Percentiles rank a stretch among this genome's conserved stretches.
These are phyloP conservation scores for Monascus ruber DNA, from an alignment of 2,329 filamentous ascomycete genomes.

Conservation along the genomic window DNA sequence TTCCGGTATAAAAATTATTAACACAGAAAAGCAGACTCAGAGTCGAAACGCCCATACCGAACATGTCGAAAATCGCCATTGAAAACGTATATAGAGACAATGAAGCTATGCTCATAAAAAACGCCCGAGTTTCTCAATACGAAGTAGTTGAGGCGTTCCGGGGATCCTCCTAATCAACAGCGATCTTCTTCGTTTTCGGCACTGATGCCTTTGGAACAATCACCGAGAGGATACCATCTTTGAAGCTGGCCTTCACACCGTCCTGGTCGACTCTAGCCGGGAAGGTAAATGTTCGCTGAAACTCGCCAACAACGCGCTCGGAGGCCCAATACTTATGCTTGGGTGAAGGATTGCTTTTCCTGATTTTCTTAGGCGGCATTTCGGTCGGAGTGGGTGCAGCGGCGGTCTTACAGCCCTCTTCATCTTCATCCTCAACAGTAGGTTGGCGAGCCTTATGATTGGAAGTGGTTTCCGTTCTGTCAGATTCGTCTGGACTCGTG, in stretches of 20 bases:
- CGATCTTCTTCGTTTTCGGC: slow-evolving; percentile 41
- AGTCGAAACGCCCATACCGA: too few species aligned
- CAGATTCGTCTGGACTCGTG: slow-evolving; percentile 9
- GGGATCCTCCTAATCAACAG: slow-evolving; percentile 34
- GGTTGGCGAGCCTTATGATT: slow-evolving; percentile 29
- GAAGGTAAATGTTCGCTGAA: slow-evolving; percentile 47
- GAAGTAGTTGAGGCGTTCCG: neutral
- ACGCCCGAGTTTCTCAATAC: neutral
- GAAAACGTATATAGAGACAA: neutral
- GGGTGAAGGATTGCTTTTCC: slow-evolving; percentile 7
- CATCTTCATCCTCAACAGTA: slow-evolving; percentile 44
- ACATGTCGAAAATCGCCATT: neutral
- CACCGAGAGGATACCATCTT: slow-evolving; percentile 47
- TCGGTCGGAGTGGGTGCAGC: slow-evolving; percentile 5
- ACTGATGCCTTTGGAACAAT: slow-evolving; percentile 44
- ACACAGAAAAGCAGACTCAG: too few species aligned
- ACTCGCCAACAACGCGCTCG: slow-evolving; percentile 47
- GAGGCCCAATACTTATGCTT: slow-evolving; percentile 43
- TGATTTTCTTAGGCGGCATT: slow-evolving; percentile 14
- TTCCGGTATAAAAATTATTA: too few species aligned
- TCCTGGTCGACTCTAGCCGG: slow-evolving; percentile 47
- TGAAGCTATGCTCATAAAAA: neutral
- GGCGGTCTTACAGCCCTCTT: slow-evolving; percentile 9
- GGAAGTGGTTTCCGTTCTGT: slow-evolving; percentile 10
- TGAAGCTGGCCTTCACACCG: slow-evolving; percentile 45